Evolutionary conservation across 1,284 basidiomycete genomes (phyloP).

Genomic region (Cutaneotrichosporon mucoides): DNA sequence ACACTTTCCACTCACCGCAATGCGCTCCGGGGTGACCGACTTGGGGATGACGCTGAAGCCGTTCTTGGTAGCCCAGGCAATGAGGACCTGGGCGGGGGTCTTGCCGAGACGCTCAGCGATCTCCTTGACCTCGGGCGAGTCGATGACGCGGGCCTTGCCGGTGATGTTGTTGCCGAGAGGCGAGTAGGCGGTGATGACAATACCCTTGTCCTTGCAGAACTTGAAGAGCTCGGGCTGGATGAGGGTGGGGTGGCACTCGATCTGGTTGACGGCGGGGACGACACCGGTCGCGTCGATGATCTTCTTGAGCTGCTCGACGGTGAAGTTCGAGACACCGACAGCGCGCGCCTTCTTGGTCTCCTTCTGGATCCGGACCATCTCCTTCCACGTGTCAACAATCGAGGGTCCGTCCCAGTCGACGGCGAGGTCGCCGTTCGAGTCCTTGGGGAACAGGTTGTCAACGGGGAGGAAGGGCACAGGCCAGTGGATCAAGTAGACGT

Average conservation of each 20-base stretch:
- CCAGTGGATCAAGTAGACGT: slow-evolving; percentile 84
- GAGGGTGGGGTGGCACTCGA: slow-evolving; percentile 70
- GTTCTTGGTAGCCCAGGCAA: slow-evolving; percentile 61
- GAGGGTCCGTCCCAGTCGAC: slow-evolving; percentile 32
- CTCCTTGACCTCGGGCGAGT: slow-evolving; percentile 56
- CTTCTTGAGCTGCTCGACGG: slow-evolving; percentile 60
- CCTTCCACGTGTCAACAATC: slow-evolving; percentile 42
- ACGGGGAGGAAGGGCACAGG: slow-evolving; percentile 70
- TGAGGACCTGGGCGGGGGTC: slow-evolving; percentile 64
- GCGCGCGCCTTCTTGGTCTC: slow-evolving; percentile 41
- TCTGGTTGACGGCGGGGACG: slow-evolving; percentile 73
- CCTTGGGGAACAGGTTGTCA: slow-evolving; percentile 56
- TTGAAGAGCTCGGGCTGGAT: slow-evolving; percentile 42
- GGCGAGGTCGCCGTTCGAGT: slow-evolving; percentile 14
- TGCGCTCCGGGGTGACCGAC: slow-evolving; percentile 55
- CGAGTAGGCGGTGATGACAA: slow-evolving; percentile 59
- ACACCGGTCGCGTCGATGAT: slow-evolving; percentile 71
- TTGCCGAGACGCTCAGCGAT: slow-evolving; percentile 59
- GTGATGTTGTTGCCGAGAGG: slow-evolving; percentile 55
- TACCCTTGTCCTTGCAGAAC: slow-evolving; percentile 60
- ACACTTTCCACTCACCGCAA: no score
- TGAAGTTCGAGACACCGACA: slow-evolving; percentile 73
- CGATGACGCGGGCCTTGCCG: slow-evolving; percentile 34
- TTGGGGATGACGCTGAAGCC: slow-evolving; percentile 61
- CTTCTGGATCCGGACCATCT: slow-evolving; percentile 41